Conservation (phyloP, 1,139 yeast species). For the Candida tetrigidarum region DNA sequence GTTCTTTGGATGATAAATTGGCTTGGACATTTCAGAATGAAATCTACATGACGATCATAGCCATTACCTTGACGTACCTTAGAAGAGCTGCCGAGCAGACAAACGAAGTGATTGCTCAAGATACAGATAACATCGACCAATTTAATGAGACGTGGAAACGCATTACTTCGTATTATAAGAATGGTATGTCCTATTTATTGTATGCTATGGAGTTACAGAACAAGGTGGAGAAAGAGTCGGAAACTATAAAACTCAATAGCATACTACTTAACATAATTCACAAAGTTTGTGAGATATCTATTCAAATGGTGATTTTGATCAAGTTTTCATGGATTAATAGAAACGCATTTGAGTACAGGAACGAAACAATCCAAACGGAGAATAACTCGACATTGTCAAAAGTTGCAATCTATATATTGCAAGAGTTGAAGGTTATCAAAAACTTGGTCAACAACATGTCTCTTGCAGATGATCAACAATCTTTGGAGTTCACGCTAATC, state of each 20-base stretch:
- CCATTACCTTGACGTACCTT: constrained; percentile 34
- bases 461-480: not conserved
- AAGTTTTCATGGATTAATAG: constrained; percentile 47
- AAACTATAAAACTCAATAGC: constrained; percentile 9
- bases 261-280: constrained; percentile 19
- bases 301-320: constrained; percentile 45
- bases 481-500: constrained; percentile 18
- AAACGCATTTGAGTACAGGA: constrained; percentile 26
- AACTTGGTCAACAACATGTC: constrained; percentile 22
- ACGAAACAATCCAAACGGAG: constrained; percentile 32
- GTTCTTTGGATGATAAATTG: not conserved
- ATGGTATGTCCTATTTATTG: constrained; percentile 30
- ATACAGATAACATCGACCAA: constrained; percentile 16
- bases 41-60: constrained; percentile 27
- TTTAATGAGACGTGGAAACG: constrained; percentile 40
- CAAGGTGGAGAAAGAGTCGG: not conserved
- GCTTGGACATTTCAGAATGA: constrained; percentile 39
- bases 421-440: constrained; percentile 32
- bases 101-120: constrained; percentile 37
- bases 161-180: constrained; percentile 37
- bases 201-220: constrained; percentile 24
- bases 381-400: constrained; percentile 47
- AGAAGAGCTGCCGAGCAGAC: constrained; percentile 41
- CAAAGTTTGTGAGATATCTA: constrained; percentile 34
- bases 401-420: constrained; percentile 43